Evolutionary conservation across 495 filamentous ascomycete genomes (phyloP).

Genomic region (Haplographium delicatum): DNA sequence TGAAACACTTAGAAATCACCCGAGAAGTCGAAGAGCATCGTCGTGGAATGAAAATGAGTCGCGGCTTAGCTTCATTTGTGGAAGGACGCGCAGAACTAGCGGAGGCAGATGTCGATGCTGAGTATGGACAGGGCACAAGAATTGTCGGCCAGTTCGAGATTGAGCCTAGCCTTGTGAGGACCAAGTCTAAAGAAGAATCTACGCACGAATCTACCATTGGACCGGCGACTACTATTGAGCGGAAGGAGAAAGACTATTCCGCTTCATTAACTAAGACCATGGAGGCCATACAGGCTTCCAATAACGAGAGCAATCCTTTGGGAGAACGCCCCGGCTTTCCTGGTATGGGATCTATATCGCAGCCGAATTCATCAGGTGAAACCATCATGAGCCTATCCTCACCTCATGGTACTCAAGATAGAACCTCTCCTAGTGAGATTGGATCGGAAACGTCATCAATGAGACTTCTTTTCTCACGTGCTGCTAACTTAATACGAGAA

Average conservation of each 20-base stretch:
- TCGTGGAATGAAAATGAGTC: slow-evolving; percentile 53
- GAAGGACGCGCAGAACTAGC: slow-evolving; percentile 37
- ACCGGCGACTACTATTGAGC: slow-evolving; percentile 11
- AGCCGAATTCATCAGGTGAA: slow-evolving; percentile 5
- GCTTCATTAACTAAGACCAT: slow-evolving; percentile 10
- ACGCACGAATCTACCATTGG: not conserved
- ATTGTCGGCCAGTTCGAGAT: slow-evolving; percentile 24
- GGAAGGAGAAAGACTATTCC: slow-evolving; percentile 16
- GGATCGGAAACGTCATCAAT: slow-evolving; percentile 14
- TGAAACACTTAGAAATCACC: slow-evolving; percentile 58
- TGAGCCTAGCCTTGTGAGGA: slow-evolving; percentile 5
- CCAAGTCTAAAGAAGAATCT: slow-evolving; percentile 3
- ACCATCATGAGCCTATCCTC: slow-evolving; percentile 7
- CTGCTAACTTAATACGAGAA: slow-evolving; percentile 52
- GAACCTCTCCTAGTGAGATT: slow-evolving; percentile 8
- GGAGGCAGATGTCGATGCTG: slow-evolving; percentile 19
- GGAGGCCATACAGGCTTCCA: slow-evolving; percentile 9
- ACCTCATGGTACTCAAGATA: slow-evolving; percentile 1
- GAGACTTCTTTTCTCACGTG: slow-evolving; percentile 42
- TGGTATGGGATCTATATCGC: slow-evolving; percentile 1
- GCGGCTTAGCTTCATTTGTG: slow-evolving; percentile 59
- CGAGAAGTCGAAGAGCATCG: slow-evolving; percentile 52
- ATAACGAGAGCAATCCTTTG: not conserved
- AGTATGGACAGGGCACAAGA: slow-evolving; percentile 16
- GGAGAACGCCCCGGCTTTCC: not conserved